phyloP scores from a whole-genome alignment of 257 asterid species.

The Scutellaria minor region DNA sequence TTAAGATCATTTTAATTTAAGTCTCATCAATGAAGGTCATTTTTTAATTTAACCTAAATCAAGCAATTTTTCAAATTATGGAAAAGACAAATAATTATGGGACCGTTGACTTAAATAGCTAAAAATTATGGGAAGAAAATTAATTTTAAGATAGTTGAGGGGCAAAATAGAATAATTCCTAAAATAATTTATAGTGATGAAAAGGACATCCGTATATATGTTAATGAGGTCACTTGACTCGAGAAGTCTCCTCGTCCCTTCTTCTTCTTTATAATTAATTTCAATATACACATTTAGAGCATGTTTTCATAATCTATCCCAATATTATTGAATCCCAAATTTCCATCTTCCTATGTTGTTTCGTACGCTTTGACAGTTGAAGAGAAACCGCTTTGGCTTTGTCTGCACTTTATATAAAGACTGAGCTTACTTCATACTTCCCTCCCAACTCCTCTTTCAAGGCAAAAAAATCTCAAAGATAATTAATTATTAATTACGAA shows the following conservation, averaged over 20 bases:
- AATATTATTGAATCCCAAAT: not conserved
- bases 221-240: not conserved
- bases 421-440: slow-evolving; percentile 29
- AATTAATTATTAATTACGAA: not conserved
- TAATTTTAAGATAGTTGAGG: not conserved
- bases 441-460: not conserved
- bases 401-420: slow-evolving; percentile 20
- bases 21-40: too few relatives aligned
- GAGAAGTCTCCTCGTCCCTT: slow-evolving; percentile 18
- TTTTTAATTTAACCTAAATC: too few relatives aligned
- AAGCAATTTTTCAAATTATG: too few relatives aligned
- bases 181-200: not conserved
- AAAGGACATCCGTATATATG: not conserved
- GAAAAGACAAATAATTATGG: too few relatives aligned
- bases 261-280: not conserved
- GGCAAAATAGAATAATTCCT: not conserved
- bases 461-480: too few relatives aligned
- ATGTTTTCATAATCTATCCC: slow-evolving; percentile 3
- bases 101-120: too few relatives aligned
- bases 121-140: too few relatives aligned
- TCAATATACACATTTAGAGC: not conserved
- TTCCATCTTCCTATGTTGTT: slow-evolving; percentile 32
- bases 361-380: slow-evolving; percentile 31
- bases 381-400: not conserved
- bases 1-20: too few relatives aligned